Percentiles rank a stretch among this genome's conserved stretches.
These are phyloP conservation scores for Aspergillus latus DNA, from an alignment of 2,329 filamentous ascomycete genomes.

Conservation along the genomic window DNA sequence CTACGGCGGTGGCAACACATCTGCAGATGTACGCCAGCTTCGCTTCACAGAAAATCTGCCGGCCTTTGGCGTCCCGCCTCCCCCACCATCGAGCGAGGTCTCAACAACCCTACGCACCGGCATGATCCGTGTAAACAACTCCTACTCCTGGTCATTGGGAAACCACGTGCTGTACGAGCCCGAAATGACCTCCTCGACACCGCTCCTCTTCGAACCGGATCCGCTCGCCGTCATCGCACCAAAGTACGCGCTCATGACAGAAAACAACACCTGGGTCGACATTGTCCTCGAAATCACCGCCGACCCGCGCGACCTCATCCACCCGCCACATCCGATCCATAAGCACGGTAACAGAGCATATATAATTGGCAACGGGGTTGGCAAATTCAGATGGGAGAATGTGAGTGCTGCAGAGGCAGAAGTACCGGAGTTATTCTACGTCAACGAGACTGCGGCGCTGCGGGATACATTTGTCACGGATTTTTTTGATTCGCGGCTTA, in stretches of 20 bases:
- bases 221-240: constrained; percentile 25
- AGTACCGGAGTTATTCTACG: constrained; percentile 45
- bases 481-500: constrained; percentile 13
- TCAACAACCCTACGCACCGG: constrained; percentile 10
- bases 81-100: constrained; percentile 29
- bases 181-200: constrained; percentile 21
- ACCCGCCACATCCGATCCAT: constrained; percentile 48
- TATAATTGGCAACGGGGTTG: constrained; percentile 42
- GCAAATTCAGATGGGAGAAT: constrained; percentile 41
- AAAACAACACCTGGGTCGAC: constrained; percentile 43
- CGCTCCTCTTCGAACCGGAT: constrained; percentile 26
- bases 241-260: constrained; percentile 33
- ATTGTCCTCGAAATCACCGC: constrained; percentile 34
- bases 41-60: constrained; percentile 26
- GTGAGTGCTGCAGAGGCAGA: constrained; percentile 43
- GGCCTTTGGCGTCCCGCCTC: constrained; percentile 30
- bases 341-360: constrained; percentile 50
- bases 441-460: constrained; percentile 35
- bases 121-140: constrained; percentile 28
- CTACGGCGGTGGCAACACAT: constrained; percentile 18
- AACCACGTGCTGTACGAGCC: constrained; percentile 29
- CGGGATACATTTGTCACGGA: constrained; percentile 44
- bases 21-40: constrained; percentile 18
- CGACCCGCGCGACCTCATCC: constrained; percentile 23
- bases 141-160: constrained; percentile 34